A percentile compares a stretch with the other conserved stretches of the same genome.
phyloP scores from a whole-genome alignment of 306 rosid species.

The Castanea sativa region DNA sequence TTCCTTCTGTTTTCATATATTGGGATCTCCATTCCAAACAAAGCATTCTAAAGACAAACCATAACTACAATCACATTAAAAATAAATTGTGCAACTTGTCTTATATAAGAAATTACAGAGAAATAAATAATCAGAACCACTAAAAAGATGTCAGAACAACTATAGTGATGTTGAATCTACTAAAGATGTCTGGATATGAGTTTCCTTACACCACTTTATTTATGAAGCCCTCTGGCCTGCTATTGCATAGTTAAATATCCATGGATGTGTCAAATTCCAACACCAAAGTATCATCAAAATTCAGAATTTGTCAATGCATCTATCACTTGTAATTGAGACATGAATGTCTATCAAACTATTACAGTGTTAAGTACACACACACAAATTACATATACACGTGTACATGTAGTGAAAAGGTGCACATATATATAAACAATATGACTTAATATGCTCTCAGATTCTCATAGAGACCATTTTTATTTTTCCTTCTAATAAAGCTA shows the following conservation, averaged over 20 bases:
- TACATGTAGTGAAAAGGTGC: no score
- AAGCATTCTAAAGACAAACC: constrained; percentile 55
- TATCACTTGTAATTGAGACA: neutral
- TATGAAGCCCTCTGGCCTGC: neutral
- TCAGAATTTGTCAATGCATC: neutral
- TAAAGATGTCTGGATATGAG: neutral
- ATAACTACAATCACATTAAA: constrained; percentile 21
- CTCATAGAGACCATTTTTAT: neutral
- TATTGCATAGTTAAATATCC: neutral
- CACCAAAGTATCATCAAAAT: neutral
- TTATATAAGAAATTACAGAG: constrained; percentile 1
- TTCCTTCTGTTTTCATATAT: constrained; percentile 53
- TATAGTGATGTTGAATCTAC: neutral
- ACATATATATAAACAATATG: no score
- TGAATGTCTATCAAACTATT: no score
- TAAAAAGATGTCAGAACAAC: neutral
- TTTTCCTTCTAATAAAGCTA: no score
- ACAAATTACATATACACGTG: no score
- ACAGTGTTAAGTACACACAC: no score
- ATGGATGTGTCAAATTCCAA: neutral
- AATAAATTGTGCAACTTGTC: constrained; percentile 15
- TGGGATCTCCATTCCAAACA: constrained; percentile 85
- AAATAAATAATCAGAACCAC: constrained; percentile 1
- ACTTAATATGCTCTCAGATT: neutral
- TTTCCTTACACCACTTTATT: neutral